Percentiles rank a stretch among this genome's conserved stretches.
These are phyloP conservation scores for Pyrenophora teres DNA, from an alignment of 2,329 filamentous ascomycete species.

Conservation along the genomic window DNA sequence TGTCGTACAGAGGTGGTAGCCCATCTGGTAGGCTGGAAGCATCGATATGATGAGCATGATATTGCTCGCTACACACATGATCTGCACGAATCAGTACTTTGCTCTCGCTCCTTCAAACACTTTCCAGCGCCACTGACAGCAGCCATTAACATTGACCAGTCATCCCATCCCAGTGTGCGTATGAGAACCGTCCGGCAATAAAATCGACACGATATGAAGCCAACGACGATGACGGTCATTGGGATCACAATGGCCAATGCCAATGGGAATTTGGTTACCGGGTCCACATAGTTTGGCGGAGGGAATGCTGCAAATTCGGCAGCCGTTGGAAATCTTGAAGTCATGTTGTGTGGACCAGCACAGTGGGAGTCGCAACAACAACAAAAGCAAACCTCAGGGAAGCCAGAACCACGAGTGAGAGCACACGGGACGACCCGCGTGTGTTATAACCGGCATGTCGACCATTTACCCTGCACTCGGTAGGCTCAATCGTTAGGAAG, in stretches of 20 bases:
- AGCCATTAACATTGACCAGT: slow-evolving; percentile 36
- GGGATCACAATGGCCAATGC: slow-evolving; percentile 32
- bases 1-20: slow-evolving; percentile 35
- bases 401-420: slow-evolving; percentile 6
- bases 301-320: slow-evolving; percentile 34
- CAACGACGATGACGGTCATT: slow-evolving; percentile 22
- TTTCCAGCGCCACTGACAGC: slow-evolving; percentile 17
- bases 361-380: neutral
- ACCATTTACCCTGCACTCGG: slow-evolving; percentile 1
- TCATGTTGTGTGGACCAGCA: slow-evolving; percentile 18
- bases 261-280: slow-evolving; percentile 27
- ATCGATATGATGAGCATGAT: slow-evolving; percentile 35
- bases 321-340: slow-evolving; percentile 32
- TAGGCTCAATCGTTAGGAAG: slow-evolving; percentile 1
- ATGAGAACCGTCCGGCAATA: slow-evolving; percentile 35
- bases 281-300: slow-evolving; percentile 37
- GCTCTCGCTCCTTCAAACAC: no score
- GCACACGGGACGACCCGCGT: slow-evolving; percentile 8
- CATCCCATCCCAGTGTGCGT: slow-evolving; percentile 34
- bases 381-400: neutral
- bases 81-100: slow-evolving; percentile 3
- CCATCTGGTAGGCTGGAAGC: slow-evolving; percentile 31
- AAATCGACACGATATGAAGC: slow-evolving; percentile 27
- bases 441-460: slow-evolving; percentile 11
- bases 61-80: slow-evolving; percentile 30